phyloP scores from a whole-genome alignment of 306 rosid species.

The Abrus pulchellus region DNA sequence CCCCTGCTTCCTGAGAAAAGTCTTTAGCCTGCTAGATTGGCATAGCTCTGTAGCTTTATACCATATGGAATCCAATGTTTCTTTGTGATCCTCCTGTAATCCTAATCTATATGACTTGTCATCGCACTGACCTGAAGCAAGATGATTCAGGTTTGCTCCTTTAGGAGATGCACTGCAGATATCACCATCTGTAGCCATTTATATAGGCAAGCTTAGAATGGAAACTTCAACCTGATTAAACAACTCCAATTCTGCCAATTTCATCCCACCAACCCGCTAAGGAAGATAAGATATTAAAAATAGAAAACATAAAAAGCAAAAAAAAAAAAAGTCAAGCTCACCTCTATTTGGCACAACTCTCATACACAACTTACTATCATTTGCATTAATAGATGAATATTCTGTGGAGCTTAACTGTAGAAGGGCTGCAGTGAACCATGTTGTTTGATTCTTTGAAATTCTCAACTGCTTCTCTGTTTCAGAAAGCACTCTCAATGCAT shows the following conservation, averaged over 20 bases:
- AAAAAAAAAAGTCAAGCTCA: constrained; percentile 42
- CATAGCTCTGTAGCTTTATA: constrained; percentile 73
- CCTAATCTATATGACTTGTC: constrained; percentile 53
- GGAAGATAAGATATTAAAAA: neutral
- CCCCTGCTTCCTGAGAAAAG: constrained; percentile 79
- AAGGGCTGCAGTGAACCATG: constrained; percentile 93
- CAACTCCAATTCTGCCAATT: neutral
- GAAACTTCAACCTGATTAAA: constrained; percentile 18
- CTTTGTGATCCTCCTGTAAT: constrained; percentile 61
- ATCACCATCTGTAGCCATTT: constrained; percentile 57
- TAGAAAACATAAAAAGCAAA: neutral
- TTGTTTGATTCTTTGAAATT: constrained; percentile 83
- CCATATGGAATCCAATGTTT: constrained; percentile 80
- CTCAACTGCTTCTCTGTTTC: constrained; percentile 86
- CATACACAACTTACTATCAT: constrained; percentile 58
- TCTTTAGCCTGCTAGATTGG: constrained; percentile 67
- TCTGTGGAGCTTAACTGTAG: constrained; percentile 79
- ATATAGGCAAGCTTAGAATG: constrained; percentile 42
- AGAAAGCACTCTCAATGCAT: constrained; percentile 76
- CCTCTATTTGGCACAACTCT: constrained; percentile 56
- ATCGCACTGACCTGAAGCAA: constrained; percentile 52
- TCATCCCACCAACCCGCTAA: neutral
- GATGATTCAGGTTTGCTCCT: constrained; percentile 63
- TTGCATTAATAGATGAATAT: constrained; percentile 57
- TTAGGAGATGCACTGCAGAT: constrained; percentile 55